Base-by-base conservation (phyloP, 331 rosid genomes). In the Acacia pycnantha region DNA sequence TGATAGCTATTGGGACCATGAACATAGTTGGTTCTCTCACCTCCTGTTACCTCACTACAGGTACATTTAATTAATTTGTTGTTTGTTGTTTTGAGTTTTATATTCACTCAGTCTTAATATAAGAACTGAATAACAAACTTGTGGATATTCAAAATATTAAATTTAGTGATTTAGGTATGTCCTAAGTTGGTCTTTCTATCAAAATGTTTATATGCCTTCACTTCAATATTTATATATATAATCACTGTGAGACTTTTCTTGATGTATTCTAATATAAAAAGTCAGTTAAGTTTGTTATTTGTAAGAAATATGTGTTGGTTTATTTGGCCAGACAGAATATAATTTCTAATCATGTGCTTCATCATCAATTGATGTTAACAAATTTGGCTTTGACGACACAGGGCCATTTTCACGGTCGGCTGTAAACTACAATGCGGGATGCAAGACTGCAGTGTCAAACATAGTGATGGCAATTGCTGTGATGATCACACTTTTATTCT, bases 341-440 rank as follows among this genome's bases (percentile, higher is more conserved):
- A 6, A 6, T 37, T 37, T 33, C 46, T 14, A 2, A 6, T 37
- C 29, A 10, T 26, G 2, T 29, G 33, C 8, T 59, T 59, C 40
- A 5, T 59, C 40, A 5, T 29, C 0, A 43, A 43, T 43, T 37
- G 9, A 37, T 33, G 5, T 11, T 62, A 64, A 64, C 44, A 19
- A 65, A 31, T 65, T 65, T 29, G 44, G 22, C 4, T 35, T 43
- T 67, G 16, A 19, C n/a, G n/a, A n/a, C n/a, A n/a, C 94, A 95
- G 98, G 98, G 66, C 99, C 99, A 21, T 95, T 95, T 88, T 95
- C 99, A 1, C 85, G 97, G 58, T 82, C 99, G 3, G 99, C 99
- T 0, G 99, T 95, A 80, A 95, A 95, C 85, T 95, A 84, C 84
- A 95, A 93, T 64, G 97, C 99, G 3, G 99, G 99, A 18, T 95